Evolutionary conservation across 306 rosid species (phyloP).

Genomic region (Rosa lucieae): DNA sequence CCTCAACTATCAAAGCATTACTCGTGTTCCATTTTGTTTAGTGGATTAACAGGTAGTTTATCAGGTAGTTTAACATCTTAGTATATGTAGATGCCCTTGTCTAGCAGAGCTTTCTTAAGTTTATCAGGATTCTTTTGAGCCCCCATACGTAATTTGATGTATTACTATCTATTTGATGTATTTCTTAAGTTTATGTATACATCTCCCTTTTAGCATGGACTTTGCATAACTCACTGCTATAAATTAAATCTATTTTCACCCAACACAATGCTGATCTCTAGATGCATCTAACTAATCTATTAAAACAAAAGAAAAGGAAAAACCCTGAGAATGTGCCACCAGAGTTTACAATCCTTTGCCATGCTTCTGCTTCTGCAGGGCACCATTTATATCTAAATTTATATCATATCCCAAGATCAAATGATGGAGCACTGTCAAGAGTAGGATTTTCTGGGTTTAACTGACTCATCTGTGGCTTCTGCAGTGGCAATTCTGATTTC

Average conservation of each 20-base stretch:
- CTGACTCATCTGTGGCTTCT: constrained; percentile 36
- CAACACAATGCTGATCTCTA: neutral
- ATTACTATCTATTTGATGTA: too few species aligned
- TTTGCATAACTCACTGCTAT: neutral
- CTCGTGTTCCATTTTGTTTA: neutral
- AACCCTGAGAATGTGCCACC: neutral
- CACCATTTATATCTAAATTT: constrained; percentile 8
- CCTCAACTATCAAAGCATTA: neutral
- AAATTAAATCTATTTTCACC: neutral
- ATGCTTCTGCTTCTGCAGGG: neutral
- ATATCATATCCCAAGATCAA: constrained; percentile 79
- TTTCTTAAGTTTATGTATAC: too few species aligned
- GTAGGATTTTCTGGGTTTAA: constrained; percentile 28
- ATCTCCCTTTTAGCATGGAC: neutral
- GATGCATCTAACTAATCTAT: neutral
- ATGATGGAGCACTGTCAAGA: constrained; percentile 56
- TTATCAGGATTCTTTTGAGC: neutral
- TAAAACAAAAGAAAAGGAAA: neutral
- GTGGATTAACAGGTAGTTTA: neutral
- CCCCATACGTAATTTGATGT: neutral
- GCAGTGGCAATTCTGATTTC: constrained; percentile 45
- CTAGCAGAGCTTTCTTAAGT: neutral
- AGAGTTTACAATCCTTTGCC: neutral
- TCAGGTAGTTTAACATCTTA: neutral
- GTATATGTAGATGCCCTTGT: neutral